Conservation (phyloP, 108 stramenopile species). For the Heterococcus sp. region DNA sequence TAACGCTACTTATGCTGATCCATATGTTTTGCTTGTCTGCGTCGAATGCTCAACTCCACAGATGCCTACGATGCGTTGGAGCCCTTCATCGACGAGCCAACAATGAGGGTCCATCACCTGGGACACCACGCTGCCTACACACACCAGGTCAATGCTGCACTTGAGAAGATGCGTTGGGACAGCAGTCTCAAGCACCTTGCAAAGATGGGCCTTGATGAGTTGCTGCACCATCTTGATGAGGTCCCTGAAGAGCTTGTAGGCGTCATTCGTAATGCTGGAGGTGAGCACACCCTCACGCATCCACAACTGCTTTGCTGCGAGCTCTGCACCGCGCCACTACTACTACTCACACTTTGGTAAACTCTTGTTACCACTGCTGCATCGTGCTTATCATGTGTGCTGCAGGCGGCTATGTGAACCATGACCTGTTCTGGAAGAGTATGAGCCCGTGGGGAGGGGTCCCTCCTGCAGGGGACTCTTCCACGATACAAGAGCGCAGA, state of each 20-base stretch:
- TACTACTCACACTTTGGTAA: not conserved
- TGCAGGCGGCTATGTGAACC: slow-evolving; percentile 57
- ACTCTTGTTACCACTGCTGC: too few species aligned
- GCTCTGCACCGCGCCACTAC: not conserved
- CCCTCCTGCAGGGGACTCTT: slow-evolving; percentile 23
- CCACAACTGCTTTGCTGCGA: too few species aligned
- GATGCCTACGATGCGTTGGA: not conserved
- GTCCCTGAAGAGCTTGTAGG: slow-evolving; percentile 36
- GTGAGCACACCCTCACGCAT: too few species aligned
- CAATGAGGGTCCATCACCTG: slow-evolving; percentile 28
- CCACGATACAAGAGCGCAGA: slow-evolving; percentile 27
- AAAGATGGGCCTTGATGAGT: slow-evolving; percentile 56
- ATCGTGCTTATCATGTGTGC: too few species aligned
- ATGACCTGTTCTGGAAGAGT: slow-evolving; percentile 56
- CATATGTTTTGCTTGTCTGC: not conserved
- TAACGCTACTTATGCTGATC: not conserved
- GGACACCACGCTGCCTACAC: slow-evolving; percentile 43
- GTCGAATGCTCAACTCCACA: not conserved
- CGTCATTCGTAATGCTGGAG: slow-evolving; percentile 12
- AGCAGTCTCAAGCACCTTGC: slow-evolving; percentile 51
- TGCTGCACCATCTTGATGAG: slow-evolving; percentile 50
- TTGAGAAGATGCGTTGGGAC: slow-evolving; percentile 52
- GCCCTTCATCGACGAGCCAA: not conserved
- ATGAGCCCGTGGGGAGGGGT: slow-evolving; percentile 45
- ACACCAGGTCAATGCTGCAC: slow-evolving; percentile 45